Evolutionary conservation across 2,329 filamentous ascomycete genomes (phyloP), one percentile per base, ranked within the genome.

Genomic region (Aspergillus eucalypticola): DNA sequence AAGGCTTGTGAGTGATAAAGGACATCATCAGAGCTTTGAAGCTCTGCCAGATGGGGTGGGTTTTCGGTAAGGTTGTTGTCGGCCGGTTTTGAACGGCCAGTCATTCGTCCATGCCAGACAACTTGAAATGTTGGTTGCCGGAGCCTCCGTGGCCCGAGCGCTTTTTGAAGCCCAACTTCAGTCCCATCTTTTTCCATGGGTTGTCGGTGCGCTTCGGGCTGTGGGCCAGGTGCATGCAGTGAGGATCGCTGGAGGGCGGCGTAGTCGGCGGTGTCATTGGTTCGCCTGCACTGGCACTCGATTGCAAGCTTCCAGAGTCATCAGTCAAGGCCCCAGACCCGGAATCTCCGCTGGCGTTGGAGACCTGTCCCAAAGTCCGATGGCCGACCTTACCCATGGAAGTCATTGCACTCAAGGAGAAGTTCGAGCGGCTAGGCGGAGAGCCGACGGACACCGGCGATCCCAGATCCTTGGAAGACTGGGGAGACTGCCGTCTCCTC

Each of bases 171-270:
- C 76, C 76, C 56, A 83, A 68, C 67, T 81, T 82, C 73, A 81
- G 78, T 3, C 79, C 79, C 79, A 82, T 81, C 65, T 82, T 82
- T 70, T 81, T 83, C 80, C 81, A 83, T 5, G 79, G 77, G 65
- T 81, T 81, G 53, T 82, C 78, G 61, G 76, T 69, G 61, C 77
- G 75, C 67, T 77, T 76, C n/a, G 77, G 75, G 60, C 75, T 79
- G 48, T 73, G 66, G 15, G 65, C 61, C 44, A 71, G 61, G 48
- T 69, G 59, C 56, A 71, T 61, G 44, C 54, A 48, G 60, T 73
- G 57, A 41, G 72, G 64, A 52, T 82, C 80, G 35, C 76, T 79
- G 17, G 77, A 78, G 1, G 81, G 81, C 10, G 81, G 81, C 5
- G 81, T 83, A 19, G 79, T 82, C 2, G 81, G 81, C 13, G 81